Conservation (phyloP, 2,329 filamentous ascomycete genomes). For the Paramyrothecium roridum region DNA sequence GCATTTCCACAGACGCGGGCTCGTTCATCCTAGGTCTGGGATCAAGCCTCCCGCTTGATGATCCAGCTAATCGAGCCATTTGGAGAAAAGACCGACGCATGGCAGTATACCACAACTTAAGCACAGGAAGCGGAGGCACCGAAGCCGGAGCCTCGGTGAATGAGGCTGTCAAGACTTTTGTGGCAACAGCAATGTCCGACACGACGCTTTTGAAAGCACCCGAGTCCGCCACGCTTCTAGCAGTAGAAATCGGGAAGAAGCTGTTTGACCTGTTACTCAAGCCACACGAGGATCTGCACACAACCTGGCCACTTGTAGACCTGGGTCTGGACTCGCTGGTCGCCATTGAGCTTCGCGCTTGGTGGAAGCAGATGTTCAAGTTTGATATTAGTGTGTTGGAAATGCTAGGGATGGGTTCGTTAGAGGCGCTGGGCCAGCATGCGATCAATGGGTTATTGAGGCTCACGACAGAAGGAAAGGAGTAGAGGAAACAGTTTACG, state of each 20-base stretch:
- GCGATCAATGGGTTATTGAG: too few species aligned
- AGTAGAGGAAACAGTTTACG: too few species aligned
- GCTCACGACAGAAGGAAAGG: too few species aligned
- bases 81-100: constrained; percentile 18
- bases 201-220: too few species aligned
- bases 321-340: constrained; percentile 19
- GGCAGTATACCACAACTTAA: constrained; percentile 10
- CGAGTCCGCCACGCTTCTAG: not conserved
- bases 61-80: constrained; percentile 7
- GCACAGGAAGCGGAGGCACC: not conserved
- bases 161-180: not conserved
- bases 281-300: constrained; percentile 5
- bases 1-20: not conserved
- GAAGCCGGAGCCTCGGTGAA: not conserved
- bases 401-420: constrained; percentile 12
- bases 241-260: constrained; percentile 11
- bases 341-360: constrained; percentile 15
- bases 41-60: constrained; percentile 7
- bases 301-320: constrained; percentile 4
- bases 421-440: constrained; percentile 10
- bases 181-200: too few species aligned
- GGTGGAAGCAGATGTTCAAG: constrained; percentile 13
- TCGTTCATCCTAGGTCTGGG: constrained; percentile 12
- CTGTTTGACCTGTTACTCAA: constrained; percentile 12
- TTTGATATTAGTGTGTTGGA: constrained; percentile 16